phyloP scores from a whole-genome alignment of 345 rosid genomes.

The Pistacia integerrima region DNA sequence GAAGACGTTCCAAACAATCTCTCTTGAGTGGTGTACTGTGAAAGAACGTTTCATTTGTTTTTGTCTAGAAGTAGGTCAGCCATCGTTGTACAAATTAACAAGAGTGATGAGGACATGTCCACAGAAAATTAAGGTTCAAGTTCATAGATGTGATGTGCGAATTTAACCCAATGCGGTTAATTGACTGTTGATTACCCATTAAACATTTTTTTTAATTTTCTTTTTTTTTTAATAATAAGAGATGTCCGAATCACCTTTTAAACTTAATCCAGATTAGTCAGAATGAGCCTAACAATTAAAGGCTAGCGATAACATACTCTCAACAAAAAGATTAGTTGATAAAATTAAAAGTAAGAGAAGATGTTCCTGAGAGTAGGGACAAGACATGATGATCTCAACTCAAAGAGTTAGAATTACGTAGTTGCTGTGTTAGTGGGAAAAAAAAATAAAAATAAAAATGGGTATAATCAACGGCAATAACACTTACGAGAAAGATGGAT shows the following conservation, averaged over 20 bases:
- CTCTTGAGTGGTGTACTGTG: background rate
- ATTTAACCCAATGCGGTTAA: too few relatives aligned
- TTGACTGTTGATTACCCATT: too few relatives aligned
- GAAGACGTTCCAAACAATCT: too few relatives aligned
- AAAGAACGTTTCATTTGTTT: background rate
- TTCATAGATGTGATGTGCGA: conserved; percentile 6
- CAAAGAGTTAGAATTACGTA: conserved; percentile 6
- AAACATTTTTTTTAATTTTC: too few relatives aligned
- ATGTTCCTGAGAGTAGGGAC: conserved; percentile 30
- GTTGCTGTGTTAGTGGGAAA: conserved; percentile 20
- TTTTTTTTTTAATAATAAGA: too few relatives aligned
- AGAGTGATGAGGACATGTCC: background rate
- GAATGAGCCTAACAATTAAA: too few relatives aligned
- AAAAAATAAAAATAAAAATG: background rate
- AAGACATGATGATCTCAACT: conserved; percentile 15
- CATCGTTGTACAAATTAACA: background rate
- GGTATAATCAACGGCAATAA: conserved; percentile 2
- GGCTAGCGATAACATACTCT: too few relatives aligned
- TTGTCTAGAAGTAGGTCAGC: conserved; percentile 11
- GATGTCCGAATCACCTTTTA: too few relatives aligned
- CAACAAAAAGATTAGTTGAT: background rate
- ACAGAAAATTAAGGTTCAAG: background rate
- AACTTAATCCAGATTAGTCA: too few relatives aligned
- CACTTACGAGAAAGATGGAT: conserved; percentile 14
- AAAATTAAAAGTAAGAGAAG: background rate